Evolutionary conservation across 257 asterid species (phyloP).

Genomic region (Penstemon barbatus): DNA sequence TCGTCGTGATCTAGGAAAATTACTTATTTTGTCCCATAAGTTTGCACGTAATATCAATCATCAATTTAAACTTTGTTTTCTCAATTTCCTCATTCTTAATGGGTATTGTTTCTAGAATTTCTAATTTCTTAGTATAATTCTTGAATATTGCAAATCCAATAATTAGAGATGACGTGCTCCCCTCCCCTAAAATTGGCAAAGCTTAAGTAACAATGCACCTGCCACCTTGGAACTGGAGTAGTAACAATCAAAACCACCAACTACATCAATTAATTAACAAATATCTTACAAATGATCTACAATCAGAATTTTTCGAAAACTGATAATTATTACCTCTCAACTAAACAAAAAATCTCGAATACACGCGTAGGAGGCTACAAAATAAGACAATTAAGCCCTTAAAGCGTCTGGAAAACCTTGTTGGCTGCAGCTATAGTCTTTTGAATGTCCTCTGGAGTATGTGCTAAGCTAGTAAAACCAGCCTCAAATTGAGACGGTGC

Average conservation of each 20-base stretch:
- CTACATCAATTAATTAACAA: not conserved
- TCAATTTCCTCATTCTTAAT: too few relatives aligned
- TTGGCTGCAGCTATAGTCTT: constrained; percentile 82
- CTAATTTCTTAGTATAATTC: too few relatives aligned
- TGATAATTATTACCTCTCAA: constrained; percentile 22
- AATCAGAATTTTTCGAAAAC: constrained; percentile 22
- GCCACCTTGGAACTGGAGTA: too few relatives aligned
- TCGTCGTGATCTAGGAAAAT: too few relatives aligned
- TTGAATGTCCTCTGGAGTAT: constrained; percentile 74
- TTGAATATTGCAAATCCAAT: too few relatives aligned
- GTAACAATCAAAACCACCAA: not conserved
- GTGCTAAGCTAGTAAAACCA: constrained; percentile 92
- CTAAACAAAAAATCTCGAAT: constrained; percentile 28
- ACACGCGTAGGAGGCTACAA: constrained; percentile 23
- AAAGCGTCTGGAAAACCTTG: constrained; percentile 67
- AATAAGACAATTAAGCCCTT: constrained; percentile 29
- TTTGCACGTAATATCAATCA: too few relatives aligned
- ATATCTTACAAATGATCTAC: constrained; percentile 26
- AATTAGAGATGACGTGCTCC: too few relatives aligned
- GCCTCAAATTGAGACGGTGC: constrained; percentile 99
- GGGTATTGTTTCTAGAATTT: too few relatives aligned
- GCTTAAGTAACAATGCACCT: too few relatives aligned
- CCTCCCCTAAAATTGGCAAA: too few relatives aligned
- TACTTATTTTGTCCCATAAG: too few relatives aligned
- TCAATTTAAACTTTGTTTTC: too few relatives aligned